A percentile compares a stretch with the other conserved stretches of the same genome.
Conservation (phyloP, 2,329 filamentous ascomycete genomes). For the Nigrograna mackinnonii region DNA sequence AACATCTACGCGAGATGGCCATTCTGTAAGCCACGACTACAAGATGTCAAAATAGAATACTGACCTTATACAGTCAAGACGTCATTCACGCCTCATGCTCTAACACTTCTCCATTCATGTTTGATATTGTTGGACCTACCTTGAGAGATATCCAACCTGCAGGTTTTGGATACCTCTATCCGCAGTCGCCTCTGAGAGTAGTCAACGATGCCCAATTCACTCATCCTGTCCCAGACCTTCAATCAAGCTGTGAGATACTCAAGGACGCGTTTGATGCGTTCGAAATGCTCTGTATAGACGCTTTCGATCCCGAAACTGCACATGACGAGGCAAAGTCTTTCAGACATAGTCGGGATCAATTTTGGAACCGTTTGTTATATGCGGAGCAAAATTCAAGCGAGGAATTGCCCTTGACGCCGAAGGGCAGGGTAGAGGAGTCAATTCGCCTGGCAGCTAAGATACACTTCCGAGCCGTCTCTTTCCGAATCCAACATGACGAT, state of each 20-base stretch:
- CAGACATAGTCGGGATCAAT: slow-evolving; percentile 6
- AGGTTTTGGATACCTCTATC: slow-evolving; percentile 8
- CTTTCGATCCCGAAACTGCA: slow-evolving; percentile 14
- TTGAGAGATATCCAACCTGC: slow-evolving; percentile 9
- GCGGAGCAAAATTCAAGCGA: too few species aligned
- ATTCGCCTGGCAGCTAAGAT: slow-evolving; percentile 14
- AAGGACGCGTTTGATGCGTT: slow-evolving; percentile 17
- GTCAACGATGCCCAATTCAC: slow-evolving; percentile 8
- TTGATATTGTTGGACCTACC: slow-evolving; percentile 11
- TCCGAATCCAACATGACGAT: slow-evolving; percentile 15
- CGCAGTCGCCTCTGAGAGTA: slow-evolving; percentile 18
- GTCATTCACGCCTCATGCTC: slow-evolving; percentile 16
- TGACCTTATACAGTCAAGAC: slow-evolving; percentile 12
- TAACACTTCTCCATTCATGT: slow-evolving; percentile 12
- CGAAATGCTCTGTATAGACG: slow-evolving; percentile 18
- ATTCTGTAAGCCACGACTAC: slow-evolving; percentile 13
- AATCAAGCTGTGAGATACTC: slow-evolving; percentile 10
- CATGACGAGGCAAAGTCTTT: slow-evolving; percentile 8
- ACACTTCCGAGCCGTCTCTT: slow-evolving; percentile 16
- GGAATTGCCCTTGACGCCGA: too few species aligned
- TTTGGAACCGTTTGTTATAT: too few species aligned
- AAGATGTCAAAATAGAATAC: too few species aligned
- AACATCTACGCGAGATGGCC: slow-evolving; percentile 11
- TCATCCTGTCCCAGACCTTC: slow-evolving; percentile 4
- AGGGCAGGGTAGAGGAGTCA: slow-evolving; percentile 9